These are phyloP conservation scores for Crithidia bombi DNA, from an alignment of 208 protist species.

Conservation along the genomic window DNA sequence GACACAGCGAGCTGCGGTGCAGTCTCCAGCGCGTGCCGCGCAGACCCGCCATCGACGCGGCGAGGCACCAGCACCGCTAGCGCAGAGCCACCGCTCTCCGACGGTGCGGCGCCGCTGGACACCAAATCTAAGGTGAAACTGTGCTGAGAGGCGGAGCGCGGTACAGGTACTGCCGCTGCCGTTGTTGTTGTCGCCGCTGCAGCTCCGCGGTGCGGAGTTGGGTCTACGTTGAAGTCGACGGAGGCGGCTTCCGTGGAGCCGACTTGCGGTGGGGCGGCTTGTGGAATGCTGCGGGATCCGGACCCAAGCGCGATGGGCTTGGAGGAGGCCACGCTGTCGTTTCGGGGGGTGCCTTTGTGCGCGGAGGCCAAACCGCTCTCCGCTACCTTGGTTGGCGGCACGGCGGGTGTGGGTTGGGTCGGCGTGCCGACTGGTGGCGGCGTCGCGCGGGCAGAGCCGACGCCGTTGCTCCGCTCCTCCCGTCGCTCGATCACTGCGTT, in stretches of 20 bases:
- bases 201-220: background rate
- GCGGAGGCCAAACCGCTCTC: background rate
- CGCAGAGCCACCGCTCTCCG: conserved; percentile 3
- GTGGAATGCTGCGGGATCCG: background rate
- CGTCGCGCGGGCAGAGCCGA: conserved; percentile 30
- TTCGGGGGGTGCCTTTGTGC: conserved; percentile 8
- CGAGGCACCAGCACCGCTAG: conserved; percentile 2
- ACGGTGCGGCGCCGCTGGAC: background rate
- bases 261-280: background rate
- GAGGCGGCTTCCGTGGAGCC: conserved; percentile 7
- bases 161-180: background rate
- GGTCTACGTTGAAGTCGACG: conserved; percentile 14
- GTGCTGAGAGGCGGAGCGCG: conserved; percentile 10
- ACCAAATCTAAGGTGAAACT: conserved; percentile 24
- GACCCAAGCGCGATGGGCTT: background rate
- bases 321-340: conserved; percentile 18
- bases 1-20: background rate
- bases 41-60: background rate
- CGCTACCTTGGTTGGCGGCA: background rate
- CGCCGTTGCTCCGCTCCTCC: conserved; percentile 22
- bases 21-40: background rate
- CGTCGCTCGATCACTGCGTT: conserved; percentile 21
- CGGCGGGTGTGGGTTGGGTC: background rate
- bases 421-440: conserved; percentile 41
- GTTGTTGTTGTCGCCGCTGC: background rate